These are phyloP conservation scores for Neoboletus subvelutipes DNA, from an alignment of 768 basidiomycete genomes.

Conservation along the genomic window DNA sequence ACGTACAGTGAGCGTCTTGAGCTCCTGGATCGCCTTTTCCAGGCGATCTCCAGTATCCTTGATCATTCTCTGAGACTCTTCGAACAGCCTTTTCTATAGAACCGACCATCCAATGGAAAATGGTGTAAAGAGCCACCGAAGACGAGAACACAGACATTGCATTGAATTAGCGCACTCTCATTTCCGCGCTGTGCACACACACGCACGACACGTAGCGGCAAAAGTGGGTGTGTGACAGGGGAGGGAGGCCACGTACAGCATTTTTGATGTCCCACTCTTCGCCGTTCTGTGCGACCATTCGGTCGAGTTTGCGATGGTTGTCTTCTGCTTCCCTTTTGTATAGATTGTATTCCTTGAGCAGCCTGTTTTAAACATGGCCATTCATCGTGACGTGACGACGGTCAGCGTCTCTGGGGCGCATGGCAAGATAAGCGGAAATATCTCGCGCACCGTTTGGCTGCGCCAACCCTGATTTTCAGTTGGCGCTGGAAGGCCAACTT, in stretches of 20 bases:
- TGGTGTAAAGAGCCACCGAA: conserved; percentile 16
- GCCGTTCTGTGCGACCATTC: conserved; percentile 55
- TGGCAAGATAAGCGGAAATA: conserved; percentile 18
- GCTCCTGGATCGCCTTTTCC: conserved; percentile 59
- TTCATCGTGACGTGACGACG: conserved; percentile 11
- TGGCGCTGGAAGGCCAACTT: conserved; percentile 51
- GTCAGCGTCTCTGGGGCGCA: conserved; percentile 5
- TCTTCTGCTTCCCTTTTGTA: conserved; percentile 68
- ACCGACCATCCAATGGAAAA: conserved; percentile 5
- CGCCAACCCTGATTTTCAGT: conserved; percentile 75
- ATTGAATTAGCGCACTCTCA: conserved; percentile 26
- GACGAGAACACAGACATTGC: conserved; percentile 7
- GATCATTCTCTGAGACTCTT: conserved; percentile 84
- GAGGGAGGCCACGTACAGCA: conserved; percentile 49
- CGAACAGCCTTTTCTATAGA: conserved; percentile 58
- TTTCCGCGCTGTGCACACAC: conserved; percentile 31
- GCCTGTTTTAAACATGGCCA: conserved; percentile 40
- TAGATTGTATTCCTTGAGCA: conserved; percentile 63
- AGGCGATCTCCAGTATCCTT: conserved; percentile 61
- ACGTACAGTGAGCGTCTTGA: conserved; percentile 69
- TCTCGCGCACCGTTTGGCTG: conserved; percentile 56
- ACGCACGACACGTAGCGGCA: conserved; percentile 19
- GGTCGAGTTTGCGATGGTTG: conserved; percentile 58
- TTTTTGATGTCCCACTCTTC: conserved; percentile 81
- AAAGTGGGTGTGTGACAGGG: conserved; percentile 3